Evolutionary conservation across 2,329 filamentous ascomycete genomes (phyloP), one percentile per base, ranked within the genome.

Genomic region (Colletotrichum tanaceti): DNA sequence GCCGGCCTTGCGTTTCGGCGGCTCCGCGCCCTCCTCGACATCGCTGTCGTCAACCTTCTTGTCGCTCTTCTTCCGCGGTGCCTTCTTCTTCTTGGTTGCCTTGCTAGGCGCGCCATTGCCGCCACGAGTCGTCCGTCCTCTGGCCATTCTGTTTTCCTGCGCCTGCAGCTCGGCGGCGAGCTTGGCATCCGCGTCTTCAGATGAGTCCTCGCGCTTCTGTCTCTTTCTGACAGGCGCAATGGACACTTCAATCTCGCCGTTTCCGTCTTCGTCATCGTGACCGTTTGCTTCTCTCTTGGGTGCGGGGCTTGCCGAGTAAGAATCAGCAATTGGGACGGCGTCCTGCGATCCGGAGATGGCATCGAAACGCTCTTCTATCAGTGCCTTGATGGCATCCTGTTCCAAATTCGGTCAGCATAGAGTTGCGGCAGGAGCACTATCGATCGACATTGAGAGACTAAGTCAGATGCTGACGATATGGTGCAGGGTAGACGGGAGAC

Each of bases 91-190:
- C 80, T 91, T 92, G 28, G 83, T 82, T 13, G 79, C 74, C 74
- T 84, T 83, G 63, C 85, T 79, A 71, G 86, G 82, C 77, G 89
- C 88, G 71, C 88, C 88, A 32, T 67, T 70, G 13, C 90, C 92
- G 7, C 93, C 93, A 52, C 95, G 87, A 3, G 94, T 98, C 20
- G 92, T 87, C 62, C 93, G 86, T 57, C 89, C 89, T 50, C 89
- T 84, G 3, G 82, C 83, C 58, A 87, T 81, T 68, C 89, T 86
- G 79, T 98, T 97, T 81, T 98, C 93, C 79, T 98, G 93, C 0
- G 94, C 95, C 80, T 99, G 96, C 43, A 99, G 85, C 78, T 91
- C 89, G 18, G 94, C 94, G 1, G 96, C 96, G 70, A 95, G 88
- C 52, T 91, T 89, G 41, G 95, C 96, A 79, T 99, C 96, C 39